These are phyloP conservation scores for Globisporangium echinulatum DNA, from an alignment of 352 stramenopile species.

Conservation along the genomic window DNA sequence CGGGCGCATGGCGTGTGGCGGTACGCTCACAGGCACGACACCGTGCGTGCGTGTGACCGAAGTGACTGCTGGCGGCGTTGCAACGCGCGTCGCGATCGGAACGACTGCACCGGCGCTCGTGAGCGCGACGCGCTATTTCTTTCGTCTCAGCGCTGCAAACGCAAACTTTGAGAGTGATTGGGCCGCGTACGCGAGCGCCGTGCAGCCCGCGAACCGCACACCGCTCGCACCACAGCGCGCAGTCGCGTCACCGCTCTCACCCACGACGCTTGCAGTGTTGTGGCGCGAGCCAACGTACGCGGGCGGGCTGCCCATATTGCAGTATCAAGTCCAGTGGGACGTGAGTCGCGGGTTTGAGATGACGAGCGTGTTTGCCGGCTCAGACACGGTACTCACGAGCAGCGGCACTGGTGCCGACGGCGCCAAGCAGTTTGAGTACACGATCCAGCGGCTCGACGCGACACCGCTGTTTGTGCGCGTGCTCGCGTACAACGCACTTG, in stretches of 20 bases:
- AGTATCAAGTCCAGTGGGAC: constrained; percentile 94
- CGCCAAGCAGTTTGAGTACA: constrained; percentile 19
- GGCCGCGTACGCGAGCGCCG: constrained; percentile 7
- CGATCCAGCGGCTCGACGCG: constrained; percentile 41
- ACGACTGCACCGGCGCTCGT: neutral
- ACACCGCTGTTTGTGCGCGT: constrained; percentile 77
- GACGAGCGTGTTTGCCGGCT: constrained; percentile 55
- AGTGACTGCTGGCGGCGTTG: constrained; percentile 29
- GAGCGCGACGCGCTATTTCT: constrained; percentile 34
- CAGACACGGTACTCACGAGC: constrained; percentile 22
- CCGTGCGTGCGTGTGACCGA: constrained; percentile 41
- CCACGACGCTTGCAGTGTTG: constrained; percentile 39
- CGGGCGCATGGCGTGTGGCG: constrained; percentile 39
- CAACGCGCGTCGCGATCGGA: constrained; percentile 16
- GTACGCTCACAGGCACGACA: constrained; percentile 44
- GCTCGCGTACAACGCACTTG: constrained; percentile 73
- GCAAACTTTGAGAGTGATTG: constrained; percentile 28
- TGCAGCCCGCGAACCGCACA: constrained; percentile 22
- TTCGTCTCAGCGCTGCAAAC: constrained; percentile 34
- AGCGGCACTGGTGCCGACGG: neutral
- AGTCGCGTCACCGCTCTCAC: constrained; percentile 29
- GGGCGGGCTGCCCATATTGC: constrained; percentile 71
- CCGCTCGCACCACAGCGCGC: constrained; percentile 25
- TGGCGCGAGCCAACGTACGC: constrained; percentile 68
- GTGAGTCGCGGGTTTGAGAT: constrained; percentile 75